phyloP scores from a whole-genome alignment of 495 filamentous ascomycete species.

The Tuber microsphaerosporum region DNA sequence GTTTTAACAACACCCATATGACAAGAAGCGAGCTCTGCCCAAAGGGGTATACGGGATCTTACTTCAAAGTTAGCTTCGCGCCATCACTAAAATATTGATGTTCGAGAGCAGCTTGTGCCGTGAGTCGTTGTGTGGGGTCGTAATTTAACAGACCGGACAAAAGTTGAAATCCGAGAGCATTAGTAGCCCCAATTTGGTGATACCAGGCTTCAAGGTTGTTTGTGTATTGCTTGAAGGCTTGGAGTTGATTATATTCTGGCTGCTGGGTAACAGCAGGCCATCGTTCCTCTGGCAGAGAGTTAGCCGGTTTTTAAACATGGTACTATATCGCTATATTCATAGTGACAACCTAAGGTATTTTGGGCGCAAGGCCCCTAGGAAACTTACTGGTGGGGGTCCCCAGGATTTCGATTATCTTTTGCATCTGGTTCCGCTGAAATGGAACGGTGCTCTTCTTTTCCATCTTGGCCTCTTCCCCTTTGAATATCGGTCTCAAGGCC shows the following conservation, averaged over 20 bases:
- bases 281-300: constrained; percentile 51
- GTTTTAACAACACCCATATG: constrained; percentile 46
- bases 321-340: neutral
- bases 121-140: constrained; percentile 81
- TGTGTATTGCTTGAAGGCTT: constrained; percentile 45
- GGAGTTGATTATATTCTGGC: constrained; percentile 72
- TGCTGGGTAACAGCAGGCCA: constrained; percentile 77
- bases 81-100: constrained; percentile 75
- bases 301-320: neutral
- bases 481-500: constrained; percentile 89
- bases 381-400: constrained; percentile 63
- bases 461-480: constrained; percentile 98
- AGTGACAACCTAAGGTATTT: neutral
- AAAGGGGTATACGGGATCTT: neutral
- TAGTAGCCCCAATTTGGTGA: constrained; percentile 43
- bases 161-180: constrained; percentile 66
- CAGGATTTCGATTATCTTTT: constrained; percentile 94
- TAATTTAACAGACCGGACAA: constrained; percentile 79
- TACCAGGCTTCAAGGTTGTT: constrained; percentile 59
- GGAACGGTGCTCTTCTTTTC: constrained; percentile 94
- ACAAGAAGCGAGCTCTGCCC: neutral
- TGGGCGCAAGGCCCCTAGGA: neutral
- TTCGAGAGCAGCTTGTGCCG: constrained; percentile 73
- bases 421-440: constrained; percentile 97
- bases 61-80: constrained; percentile 38